Percentiles rank a stretch among this genome's conserved stretches.
Evolutionary conservation across 1,284 basidiomycete genomes (phyloP).

Genomic region (Phellinidium pouzarii): DNA sequence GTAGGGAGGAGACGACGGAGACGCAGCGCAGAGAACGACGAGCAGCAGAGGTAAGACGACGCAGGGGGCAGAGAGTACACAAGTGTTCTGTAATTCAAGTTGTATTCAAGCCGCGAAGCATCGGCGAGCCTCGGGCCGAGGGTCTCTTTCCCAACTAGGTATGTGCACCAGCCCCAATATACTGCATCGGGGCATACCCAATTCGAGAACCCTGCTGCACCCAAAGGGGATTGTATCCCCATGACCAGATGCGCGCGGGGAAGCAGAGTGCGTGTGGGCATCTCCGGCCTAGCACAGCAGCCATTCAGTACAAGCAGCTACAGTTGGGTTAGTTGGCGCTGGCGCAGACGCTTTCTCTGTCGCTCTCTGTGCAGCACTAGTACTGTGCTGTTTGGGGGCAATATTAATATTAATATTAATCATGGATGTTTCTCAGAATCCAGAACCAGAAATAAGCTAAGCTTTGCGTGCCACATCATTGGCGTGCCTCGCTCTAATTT

Average conservation of each 20-base stretch:
- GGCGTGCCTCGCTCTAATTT: too few species aligned
- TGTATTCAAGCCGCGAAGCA: not conserved
- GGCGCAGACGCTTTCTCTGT: not conserved
- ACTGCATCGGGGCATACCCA: not conserved
- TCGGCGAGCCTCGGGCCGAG: not conserved
- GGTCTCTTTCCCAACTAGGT: not conserved
- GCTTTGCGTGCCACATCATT: constrained; percentile 1
- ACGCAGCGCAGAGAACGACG: not conserved
- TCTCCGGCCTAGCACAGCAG: not conserved
- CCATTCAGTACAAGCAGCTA: not conserved
- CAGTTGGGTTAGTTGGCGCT: not conserved
- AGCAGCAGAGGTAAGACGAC: not conserved
- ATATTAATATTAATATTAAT: not conserved
- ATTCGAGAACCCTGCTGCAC: not conserved
- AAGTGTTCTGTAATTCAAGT: not conserved
- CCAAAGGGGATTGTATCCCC: not conserved
- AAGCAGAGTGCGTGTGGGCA: not conserved
- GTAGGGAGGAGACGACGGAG: not conserved
- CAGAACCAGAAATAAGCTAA: too few species aligned
- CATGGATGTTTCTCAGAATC: too few species aligned
- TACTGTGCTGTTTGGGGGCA: not conserved
- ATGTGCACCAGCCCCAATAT: not conserved
- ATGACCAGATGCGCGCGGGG: not conserved
- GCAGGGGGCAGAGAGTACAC: not conserved
- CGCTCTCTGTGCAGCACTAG: not conserved